These are phyloP conservation scores for Trichosporon sp. DNA, from an alignment of 1,284 basidiomycete species.

Conservation along the genomic window DNA sequence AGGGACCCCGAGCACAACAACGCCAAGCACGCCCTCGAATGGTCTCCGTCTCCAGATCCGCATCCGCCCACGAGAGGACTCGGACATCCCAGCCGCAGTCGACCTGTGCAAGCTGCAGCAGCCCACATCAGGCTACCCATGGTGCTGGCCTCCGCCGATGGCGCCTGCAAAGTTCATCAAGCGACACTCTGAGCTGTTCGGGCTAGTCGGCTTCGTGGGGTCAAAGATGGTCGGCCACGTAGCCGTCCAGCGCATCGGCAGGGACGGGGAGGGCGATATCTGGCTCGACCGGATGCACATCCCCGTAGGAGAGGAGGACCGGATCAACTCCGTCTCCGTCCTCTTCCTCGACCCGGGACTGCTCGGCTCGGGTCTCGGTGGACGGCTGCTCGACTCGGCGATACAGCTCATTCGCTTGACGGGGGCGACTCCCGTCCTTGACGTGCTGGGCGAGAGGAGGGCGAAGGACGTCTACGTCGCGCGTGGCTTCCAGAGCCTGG, in stretches of 20 bases:
- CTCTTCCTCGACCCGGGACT: not conserved
- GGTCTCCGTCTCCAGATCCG: not conserved
- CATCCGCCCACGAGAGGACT: not conserved
- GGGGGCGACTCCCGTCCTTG: not conserved
- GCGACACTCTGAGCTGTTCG: not conserved
- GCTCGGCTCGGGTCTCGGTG: not conserved
- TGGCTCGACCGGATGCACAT: not conserved
- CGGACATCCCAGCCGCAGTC: not conserved
- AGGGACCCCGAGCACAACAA: not conserved
- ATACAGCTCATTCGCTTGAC: not conserved
- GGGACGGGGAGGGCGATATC: not conserved
- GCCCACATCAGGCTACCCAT: not conserved
- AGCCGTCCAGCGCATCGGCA: not conserved
- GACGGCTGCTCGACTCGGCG: not conserved
- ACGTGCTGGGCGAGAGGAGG: not conserved
- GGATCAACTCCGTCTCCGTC: not conserved
- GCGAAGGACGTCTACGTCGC: not conserved
- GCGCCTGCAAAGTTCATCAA: not conserved
- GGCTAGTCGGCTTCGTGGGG: not conserved
- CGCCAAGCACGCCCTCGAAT: not conserved
- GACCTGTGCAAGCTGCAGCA: not conserved
- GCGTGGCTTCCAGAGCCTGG: not conserved
- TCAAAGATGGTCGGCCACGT: not conserved
- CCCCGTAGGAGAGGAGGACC: not conserved
- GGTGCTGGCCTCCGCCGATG: slow-evolving; percentile 1